Evolutionary conservation across 2,329 filamentous ascomycete species (phyloP).

Genomic region (Apiospora phragmitis): DNA sequence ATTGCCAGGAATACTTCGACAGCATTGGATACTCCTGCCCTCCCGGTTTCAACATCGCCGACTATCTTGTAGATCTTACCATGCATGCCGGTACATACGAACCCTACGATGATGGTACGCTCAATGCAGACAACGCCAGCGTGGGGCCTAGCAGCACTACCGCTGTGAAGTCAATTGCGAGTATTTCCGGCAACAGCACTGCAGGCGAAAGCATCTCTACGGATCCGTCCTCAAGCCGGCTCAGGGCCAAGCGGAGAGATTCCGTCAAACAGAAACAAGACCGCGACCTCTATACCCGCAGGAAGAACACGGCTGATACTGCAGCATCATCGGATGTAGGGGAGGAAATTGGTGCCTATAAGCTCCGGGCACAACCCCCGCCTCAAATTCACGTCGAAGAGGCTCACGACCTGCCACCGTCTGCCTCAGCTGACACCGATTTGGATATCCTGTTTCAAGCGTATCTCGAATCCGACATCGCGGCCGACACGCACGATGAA

Average conservation of each 20-base stretch:
- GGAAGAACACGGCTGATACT: constrained; percentile 62
- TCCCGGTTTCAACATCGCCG: constrained; percentile 96
- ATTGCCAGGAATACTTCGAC: constrained; percentile 92
- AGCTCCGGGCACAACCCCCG: constrained; percentile 52
- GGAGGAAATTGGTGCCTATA: constrained; percentile 52
- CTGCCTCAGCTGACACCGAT: constrained; percentile 67
- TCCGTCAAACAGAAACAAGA: constrained; percentile 88
- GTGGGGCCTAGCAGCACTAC: constrained; percentile 83
- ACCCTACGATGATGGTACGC: constrained; percentile 47
- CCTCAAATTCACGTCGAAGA: constrained; percentile 69
- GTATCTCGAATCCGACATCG: constrained; percentile 78
- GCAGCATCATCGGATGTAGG: constrained; percentile 61
- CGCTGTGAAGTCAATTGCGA: constrained; percentile 88
- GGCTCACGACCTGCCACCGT: constrained; percentile 60
- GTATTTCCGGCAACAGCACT: constrained; percentile 73
- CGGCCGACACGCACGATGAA: constrained; percentile 71
- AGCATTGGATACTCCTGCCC: constrained; percentile 89
- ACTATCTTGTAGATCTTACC: constrained; percentile 94
- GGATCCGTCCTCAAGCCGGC: constrained; percentile 63
- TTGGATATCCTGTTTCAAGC: constrained; percentile 78
- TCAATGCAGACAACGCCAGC: constrained; percentile 58
- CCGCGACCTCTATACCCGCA: constrained; percentile 84
- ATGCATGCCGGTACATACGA: constrained; percentile 82
- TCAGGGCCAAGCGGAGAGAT: constrained; percentile 69
- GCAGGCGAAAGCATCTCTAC: constrained; percentile 63